These are phyloP conservation scores for Xylaria bambusicola DNA, from an alignment of 495 filamentous ascomycete genomes.

Conservation along the genomic window DNA sequence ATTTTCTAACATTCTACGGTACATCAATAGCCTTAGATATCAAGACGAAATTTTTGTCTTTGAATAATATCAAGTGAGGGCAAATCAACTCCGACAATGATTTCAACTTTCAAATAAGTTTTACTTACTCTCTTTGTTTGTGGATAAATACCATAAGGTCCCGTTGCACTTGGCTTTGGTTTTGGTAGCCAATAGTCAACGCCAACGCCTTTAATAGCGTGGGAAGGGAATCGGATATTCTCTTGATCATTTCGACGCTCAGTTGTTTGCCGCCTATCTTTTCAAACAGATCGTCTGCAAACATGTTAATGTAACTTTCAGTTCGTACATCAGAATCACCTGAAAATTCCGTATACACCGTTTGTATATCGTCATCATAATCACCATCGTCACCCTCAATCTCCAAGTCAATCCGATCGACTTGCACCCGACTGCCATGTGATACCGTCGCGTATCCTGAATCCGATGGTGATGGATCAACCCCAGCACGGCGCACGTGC, in stretches of 20 bases:
- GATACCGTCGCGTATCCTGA: background rate
- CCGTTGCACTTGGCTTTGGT: background rate
- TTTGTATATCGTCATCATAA: background rate
- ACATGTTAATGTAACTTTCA: constrained; percentile 4
- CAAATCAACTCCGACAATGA: background rate
- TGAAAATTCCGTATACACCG: background rate
- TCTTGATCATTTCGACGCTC: background rate
- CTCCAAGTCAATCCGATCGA: background rate
- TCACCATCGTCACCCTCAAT: background rate
- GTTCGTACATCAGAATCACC: background rate
- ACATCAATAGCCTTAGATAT: background rate
- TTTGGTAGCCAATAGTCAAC: constrained; percentile 1
- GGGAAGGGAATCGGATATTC: constrained; percentile 3
- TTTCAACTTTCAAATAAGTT: background rate
- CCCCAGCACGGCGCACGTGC: background rate
- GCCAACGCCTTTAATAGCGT: constrained; percentile 7
- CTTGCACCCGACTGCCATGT: background rate
- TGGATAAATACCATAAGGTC: constrained; percentile 9
- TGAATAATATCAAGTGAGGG: background rate
- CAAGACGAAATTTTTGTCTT: background rate
- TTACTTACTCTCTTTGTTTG: constrained; percentile 11
- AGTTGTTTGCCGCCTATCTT: background rate
- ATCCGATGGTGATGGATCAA: background rate
- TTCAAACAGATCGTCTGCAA: constrained; percentile 1
- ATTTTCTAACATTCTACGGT: background rate